phyloP scores from a whole-genome alignment of 305 asterid species.

The Vinca major region DNA sequence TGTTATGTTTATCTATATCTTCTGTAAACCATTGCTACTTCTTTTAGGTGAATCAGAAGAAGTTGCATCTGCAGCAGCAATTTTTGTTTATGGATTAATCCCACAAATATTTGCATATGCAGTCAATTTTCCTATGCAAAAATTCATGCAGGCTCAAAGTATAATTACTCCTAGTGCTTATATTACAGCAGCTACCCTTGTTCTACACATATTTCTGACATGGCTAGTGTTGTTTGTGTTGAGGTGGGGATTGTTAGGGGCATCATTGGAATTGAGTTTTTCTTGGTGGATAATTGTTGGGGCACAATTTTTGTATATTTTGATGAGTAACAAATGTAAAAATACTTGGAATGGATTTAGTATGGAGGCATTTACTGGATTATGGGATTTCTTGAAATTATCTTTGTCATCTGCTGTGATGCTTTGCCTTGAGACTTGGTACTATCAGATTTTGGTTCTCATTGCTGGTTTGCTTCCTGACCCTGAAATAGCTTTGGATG shows the following conservation, averaged over 20 bases:
- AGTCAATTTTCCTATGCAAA: conserved; percentile 33
- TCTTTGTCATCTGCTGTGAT: conserved; percentile 35
- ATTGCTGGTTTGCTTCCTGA: conserved; percentile 36
- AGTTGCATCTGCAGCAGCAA: conserved; percentile 27
- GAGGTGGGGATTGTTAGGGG: conserved; percentile 30
- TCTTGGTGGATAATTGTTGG: conserved; percentile 40
- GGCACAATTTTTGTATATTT: conserved; percentile 29
- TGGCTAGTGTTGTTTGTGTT: conserved; percentile 28
- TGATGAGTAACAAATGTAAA: conserved; percentile 21
- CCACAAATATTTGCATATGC: conserved; percentile 40
- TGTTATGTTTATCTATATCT: conserved; percentile 22
- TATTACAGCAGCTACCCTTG: conserved; percentile 22
- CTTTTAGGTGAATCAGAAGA: conserved; percentile 27
- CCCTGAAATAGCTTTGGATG: conserved; percentile 32
- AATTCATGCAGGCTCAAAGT: conserved; percentile 34
- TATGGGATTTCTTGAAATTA: conserved; percentile 33
- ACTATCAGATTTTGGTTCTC: conserved; percentile 25
- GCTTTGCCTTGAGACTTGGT: conserved; percentile 40
- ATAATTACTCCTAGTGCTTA: conserved; percentile 32
- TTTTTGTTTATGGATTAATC: conserved; percentile 31
- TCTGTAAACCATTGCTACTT: conserved; percentile 26
- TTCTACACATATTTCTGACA: conserved; percentile 23
- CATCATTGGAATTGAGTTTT: conserved; percentile 24
- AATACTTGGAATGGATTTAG: conserved; percentile 34
- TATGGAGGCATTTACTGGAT: conserved; percentile 28